These are phyloP conservation scores for Pleurotus tuoliensis DNA, from an alignment of 768 basidiomycete species.

Conservation along the genomic window DNA sequence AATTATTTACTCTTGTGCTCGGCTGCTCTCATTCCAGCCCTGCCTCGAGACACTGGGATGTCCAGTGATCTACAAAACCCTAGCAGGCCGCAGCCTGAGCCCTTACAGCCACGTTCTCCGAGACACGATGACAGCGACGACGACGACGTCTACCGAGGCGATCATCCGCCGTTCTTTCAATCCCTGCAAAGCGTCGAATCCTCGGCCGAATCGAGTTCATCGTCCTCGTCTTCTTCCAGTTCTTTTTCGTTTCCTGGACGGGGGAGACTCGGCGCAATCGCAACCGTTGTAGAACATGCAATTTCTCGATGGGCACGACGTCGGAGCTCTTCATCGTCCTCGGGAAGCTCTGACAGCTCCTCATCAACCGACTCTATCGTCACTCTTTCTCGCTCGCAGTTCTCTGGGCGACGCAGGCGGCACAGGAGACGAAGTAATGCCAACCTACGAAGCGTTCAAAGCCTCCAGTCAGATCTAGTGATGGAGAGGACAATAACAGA, in stretches of 20 bases:
- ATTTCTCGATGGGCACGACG: constrained; percentile 70
- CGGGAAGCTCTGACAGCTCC: constrained; percentile 45
- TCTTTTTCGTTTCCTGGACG: constrained; percentile 32
- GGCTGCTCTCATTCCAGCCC: neutral
- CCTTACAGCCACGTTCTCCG: neutral
- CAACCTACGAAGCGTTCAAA: constrained; percentile 47
- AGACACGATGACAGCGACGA: constrained; percentile 20
- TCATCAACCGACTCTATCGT: constrained; percentile 36
- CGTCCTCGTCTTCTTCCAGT: constrained; percentile 38
- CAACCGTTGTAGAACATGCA: constrained; percentile 65
- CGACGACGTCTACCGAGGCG: constrained; percentile 62
- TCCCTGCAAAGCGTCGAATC: constrained; percentile 16
- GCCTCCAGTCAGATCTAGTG: constrained; percentile 16
- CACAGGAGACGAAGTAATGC: constrained; percentile 37
- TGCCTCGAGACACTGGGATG: neutral
- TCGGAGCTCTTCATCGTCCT: constrained; percentile 34
- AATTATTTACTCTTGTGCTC: neutral
- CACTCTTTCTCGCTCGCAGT: constrained; percentile 36
- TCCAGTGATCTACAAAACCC: neutral
- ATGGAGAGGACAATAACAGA: constrained; percentile 56
- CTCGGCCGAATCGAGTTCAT: constrained; percentile 23
- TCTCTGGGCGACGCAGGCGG: constrained; percentile 40
- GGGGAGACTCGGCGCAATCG: constrained; percentile 46
- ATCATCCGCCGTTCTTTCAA: constrained; percentile 30
- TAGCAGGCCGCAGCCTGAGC: neutral